These are phyloP conservation scores for Blastobotrys robertii DNA, from an alignment of 805 yeast species.

Conservation along the genomic window DNA sequence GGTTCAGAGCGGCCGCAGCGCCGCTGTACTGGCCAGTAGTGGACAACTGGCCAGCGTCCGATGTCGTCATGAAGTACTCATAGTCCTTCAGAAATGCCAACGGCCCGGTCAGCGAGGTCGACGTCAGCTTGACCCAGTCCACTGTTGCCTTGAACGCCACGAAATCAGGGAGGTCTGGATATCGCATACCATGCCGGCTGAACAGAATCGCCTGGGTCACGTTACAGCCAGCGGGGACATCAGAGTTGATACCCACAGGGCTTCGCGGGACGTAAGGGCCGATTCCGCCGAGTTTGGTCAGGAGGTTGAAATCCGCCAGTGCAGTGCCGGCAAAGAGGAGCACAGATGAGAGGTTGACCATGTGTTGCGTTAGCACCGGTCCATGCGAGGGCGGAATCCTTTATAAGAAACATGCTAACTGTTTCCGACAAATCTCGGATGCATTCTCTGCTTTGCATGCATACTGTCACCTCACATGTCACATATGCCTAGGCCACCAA, in stretches of 20 bases:
- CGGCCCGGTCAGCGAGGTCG: slow-evolving; percentile 1
- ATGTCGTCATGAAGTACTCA: not conserved
- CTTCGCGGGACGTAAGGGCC: slow-evolving; percentile 4
- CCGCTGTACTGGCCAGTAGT: slow-evolving; percentile 2
- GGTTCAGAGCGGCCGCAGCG: not conserved
- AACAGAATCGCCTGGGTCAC: slow-evolving; percentile 2
- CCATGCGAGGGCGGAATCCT: too few relatives aligned
- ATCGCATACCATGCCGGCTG: slow-evolving; percentile 4
- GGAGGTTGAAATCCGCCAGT: not conserved
- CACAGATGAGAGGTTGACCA: not conserved
- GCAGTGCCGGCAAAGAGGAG: slow-evolving; percentile 1
- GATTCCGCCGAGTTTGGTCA: not conserved
- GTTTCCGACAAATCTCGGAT: not conserved
- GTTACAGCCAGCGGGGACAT: slow-evolving; percentile 1
- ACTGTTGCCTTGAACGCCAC: not conserved
- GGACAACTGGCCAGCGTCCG: slow-evolving; percentile 1
- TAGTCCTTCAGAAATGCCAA: slow-evolving; percentile 1
- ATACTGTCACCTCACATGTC: too few relatives aligned
- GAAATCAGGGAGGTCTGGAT: not conserved
- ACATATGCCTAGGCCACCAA: too few relatives aligned
- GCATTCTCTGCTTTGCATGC: too few relatives aligned
- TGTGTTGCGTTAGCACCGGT: too few relatives aligned
- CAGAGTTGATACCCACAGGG: not conserved
- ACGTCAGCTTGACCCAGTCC: not conserved
- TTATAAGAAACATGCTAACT: too few relatives aligned